A percentile compares a stretch with the other conserved stretches of the same genome.
phyloP scores from a whole-genome alignment of 164 flowering plant species.

The Pachysandra terminalis region DNA sequence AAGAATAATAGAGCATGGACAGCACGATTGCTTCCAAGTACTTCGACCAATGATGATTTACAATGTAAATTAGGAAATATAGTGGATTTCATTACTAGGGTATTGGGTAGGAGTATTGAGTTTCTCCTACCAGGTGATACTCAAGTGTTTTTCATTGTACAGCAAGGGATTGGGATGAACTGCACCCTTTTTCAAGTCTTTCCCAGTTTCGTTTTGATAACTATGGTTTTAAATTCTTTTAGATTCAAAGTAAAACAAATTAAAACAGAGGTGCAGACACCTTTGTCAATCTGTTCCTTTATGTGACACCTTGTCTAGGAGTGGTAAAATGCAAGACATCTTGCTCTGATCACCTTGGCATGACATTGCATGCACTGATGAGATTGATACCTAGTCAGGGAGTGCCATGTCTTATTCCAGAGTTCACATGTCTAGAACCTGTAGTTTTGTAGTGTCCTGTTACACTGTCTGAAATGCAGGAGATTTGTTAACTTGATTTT shows the following conservation, averaged over 20 bases:
- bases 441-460: background rate
- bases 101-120: no score
- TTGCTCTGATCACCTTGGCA: background rate
- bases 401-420: no score
- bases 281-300: background rate
- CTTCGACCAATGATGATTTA: background rate
- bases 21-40: background rate
- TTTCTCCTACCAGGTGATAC: no score
- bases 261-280: no score
- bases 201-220: background rate
- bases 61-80: background rate
- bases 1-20: background rate
- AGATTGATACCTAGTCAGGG: background rate
- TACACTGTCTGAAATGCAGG: background rate
- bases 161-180: no score
- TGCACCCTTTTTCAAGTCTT: no score
- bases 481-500: background rate
- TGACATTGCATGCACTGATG: background rate
- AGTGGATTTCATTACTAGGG: no score
- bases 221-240: no score
- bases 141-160: no score
- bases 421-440: background rate
- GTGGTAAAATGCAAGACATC: background rate
- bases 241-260: no score
- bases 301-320: background rate